Evolutionary conservation across 1,284 basidiomycete genomes (phyloP), one percentile per base, ranked within the genome.

Genomic region (Exobasidium cylindrosporum): DNA sequence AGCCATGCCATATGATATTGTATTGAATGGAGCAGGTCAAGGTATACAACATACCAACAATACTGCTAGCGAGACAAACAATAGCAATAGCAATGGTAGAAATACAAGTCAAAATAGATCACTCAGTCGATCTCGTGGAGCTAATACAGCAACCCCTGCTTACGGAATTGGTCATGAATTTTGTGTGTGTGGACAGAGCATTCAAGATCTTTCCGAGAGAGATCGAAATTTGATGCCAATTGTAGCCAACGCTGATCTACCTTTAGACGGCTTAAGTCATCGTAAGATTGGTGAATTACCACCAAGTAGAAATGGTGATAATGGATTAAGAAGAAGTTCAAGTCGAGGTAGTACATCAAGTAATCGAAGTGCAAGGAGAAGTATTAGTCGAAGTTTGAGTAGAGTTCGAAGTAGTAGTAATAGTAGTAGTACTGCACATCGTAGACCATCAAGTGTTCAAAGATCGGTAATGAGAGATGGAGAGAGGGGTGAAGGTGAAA

Each of bases 161-260:
- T 50, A 45, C 21, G 76, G 74, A 3, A 61, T 68, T 29, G 47
- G 47, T 21, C 77, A 79, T 57, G 66, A 77, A 28, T 71, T 73
- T 61, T 79, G 77, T 54, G 77, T 79, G n/a, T 79, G 77, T 61
- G 77, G 77, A 17, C 72, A 74, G 69, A 72, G 68, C 29, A 49
- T 78, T 10, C 71, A 73, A 24, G 77, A 79, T 50, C 64, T 79
- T 1, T 53, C 49, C 24, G 70, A 66, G 10, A 67, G 73, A 24
- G 76, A 79, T 47, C 64, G 69, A 11, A 70, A 68, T 3, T 52
- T 79, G 61, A 73, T 78, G 26, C 76, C 77, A 21, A 65, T 58
- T 2, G 50, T 60, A 13, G 69, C 73, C 17, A 49, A 70, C 4
- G 63, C 69, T n/a, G 65, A 70, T 10, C 57, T 72, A 43, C 64